These are phyloP conservation scores for Candida corydali DNA, from an alignment of 805 yeast genomes.

Conservation along the genomic window DNA sequence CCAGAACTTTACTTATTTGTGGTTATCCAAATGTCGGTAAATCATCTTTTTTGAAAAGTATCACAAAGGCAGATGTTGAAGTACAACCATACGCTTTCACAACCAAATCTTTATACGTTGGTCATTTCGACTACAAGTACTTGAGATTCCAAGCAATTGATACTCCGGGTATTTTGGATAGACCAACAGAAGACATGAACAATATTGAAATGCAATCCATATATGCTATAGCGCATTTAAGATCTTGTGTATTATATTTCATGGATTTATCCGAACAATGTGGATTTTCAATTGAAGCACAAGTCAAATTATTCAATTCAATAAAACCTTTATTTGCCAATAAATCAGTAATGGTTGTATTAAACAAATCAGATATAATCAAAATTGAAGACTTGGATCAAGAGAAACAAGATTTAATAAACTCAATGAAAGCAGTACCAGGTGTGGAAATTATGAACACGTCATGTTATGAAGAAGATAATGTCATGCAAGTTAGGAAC, in stretches of 20 bases:
- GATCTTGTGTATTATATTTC: slow-evolving; percentile 93
- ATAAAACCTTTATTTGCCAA: slow-evolving; percentile 97
- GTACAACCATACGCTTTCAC: slow-evolving; percentile 99
- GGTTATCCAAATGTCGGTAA: slow-evolving; percentile 99
- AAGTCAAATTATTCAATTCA: slow-evolving; percentile 93
- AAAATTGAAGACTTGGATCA: slow-evolving; percentile 77
- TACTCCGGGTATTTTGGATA: slow-evolving; percentile 97
- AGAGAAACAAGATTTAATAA: slow-evolving; percentile 67
- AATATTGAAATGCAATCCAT: slow-evolving; percentile 99
- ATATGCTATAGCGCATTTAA: slow-evolving; percentile 96
- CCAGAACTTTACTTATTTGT: slow-evolving; percentile 94
- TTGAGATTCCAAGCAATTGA: slow-evolving; percentile 98
- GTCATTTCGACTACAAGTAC: slow-evolving; percentile 98
- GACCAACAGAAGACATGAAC: slow-evolving; percentile 99
- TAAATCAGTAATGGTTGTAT: slow-evolving; percentile 91
- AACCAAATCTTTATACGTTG: slow-evolving; percentile 94
- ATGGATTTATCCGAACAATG: slow-evolving; percentile 99
- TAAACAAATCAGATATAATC: slow-evolving; percentile 92
- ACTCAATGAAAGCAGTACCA: slow-evolving; percentile 58
- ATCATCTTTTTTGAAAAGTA: slow-evolving; percentile 87
- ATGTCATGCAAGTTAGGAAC: slow-evolving; percentile 93
- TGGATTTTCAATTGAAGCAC: slow-evolving; percentile 96
- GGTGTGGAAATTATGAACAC: slow-evolving; percentile 92
- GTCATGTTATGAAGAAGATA: slow-evolving; percentile 91
- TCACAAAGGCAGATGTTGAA: slow-evolving; percentile 97